Evolutionary conservation across 139 green algal species (phyloP).

Genomic region (Chlorella sp.): DNA sequence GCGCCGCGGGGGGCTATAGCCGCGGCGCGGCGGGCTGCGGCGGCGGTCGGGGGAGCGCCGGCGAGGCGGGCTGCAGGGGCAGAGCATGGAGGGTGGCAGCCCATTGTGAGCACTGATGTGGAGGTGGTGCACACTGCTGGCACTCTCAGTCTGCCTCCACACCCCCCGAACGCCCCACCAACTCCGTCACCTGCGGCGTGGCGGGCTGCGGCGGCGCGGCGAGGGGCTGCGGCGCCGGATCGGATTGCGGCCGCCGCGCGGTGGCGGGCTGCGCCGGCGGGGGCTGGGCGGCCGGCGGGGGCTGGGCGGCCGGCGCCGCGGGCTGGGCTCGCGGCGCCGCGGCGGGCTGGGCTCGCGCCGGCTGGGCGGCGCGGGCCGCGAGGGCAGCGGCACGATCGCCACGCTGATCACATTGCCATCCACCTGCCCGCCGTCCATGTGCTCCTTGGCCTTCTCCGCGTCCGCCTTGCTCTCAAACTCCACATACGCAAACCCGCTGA

Average conservation of each 20-base stretch:
- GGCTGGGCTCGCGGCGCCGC: background rate
- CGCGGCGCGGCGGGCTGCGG: background rate
- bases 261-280: constrained; percentile 3
- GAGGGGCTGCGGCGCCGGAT: background rate
- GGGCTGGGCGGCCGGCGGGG: background rate
- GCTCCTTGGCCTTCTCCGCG: constrained; percentile 74
- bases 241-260: background rate
- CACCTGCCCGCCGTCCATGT: constrained; percentile 88
- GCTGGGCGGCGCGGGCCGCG: constrained; percentile 27
- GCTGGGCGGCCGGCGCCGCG: background rate
- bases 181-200: background rate
- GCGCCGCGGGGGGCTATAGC: background rate
- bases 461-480: constrained; percentile 64
- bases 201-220: constrained; percentile 1
- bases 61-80: background rate
- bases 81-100: too few relatives aligned
- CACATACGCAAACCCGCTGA: constrained; percentile 81
- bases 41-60: background rate
- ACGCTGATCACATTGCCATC: constrained; percentile 74
- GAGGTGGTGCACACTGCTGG: too few relatives aligned
- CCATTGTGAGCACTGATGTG: too few relatives aligned
- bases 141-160: too few relatives aligned
- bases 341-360: constrained; percentile 21
- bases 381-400: constrained; percentile 44
- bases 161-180: too few relatives aligned